A percentile compares a stretch with the other conserved stretches of the same genome.
Evolutionary conservation across 2,329 filamentous ascomycete genomes (phyloP).

Genomic region (Nigrospora oryzae): DNA sequence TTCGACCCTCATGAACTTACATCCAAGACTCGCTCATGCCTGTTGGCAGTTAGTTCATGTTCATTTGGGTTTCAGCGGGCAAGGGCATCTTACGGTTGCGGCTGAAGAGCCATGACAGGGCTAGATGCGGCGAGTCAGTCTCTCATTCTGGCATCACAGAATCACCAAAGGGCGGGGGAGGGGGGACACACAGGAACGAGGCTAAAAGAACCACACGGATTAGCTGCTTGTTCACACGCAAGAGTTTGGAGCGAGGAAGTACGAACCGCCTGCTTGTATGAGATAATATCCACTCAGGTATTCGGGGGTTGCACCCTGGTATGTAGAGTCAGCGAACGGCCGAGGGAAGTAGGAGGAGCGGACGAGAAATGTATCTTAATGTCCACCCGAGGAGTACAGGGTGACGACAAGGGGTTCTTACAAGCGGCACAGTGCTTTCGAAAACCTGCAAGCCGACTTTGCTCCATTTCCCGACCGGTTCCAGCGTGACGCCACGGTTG

Average conservation of each 20-base stretch:
- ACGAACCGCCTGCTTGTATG: constrained; percentile 90
- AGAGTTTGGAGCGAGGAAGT: constrained; percentile 40
- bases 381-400: too few species aligned
- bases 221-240: too few species aligned
- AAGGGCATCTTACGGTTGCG: background rate
- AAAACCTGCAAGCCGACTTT: constrained; percentile 97
- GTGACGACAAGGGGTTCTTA: background rate
- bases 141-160: too few species aligned
- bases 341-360: background rate
- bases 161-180: too few species aligned
- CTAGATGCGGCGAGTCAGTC: too few species aligned
- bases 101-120: constrained; percentile 74
- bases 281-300: constrained; percentile 98
- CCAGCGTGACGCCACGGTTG: constrained; percentile 90
- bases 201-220: too few species aligned
- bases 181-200: too few species aligned
- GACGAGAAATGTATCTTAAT: too few species aligned
- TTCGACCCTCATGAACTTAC: too few species aligned
- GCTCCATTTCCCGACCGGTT: constrained; percentile 97
- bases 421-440: constrained; percentile 60
- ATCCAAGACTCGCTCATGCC: constrained; percentile 85
- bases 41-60: constrained; percentile 65
- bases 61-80: too few species aligned
- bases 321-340: constrained; percentile 28
- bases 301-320: constrained; percentile 90